Conservation (phyloP, 495 filamentous ascomycete species). For the Hyaloscypha variabilis region DNA sequence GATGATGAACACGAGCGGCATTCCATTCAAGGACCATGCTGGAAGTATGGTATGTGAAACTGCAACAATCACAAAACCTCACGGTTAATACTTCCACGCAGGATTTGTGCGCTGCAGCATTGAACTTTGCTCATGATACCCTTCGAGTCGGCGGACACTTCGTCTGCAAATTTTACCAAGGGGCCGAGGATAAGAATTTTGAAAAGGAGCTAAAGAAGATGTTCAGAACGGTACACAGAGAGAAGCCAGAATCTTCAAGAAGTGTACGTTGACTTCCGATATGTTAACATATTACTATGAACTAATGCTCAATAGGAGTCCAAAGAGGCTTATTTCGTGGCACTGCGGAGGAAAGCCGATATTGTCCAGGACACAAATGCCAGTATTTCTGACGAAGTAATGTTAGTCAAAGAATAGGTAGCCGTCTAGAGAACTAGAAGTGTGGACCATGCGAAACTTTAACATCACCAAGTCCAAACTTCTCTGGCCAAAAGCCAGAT, state of each 20-base stretch:
- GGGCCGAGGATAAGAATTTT: conserved; percentile 76
- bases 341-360: conserved; percentile 58
- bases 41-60: conserved; percentile 84
- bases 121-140: conserved; percentile 81
- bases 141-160: conserved; percentile 84
- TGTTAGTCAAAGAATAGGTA: neutral
- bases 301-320: conserved; percentile 68
- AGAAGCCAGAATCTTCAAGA: conserved; percentile 90
- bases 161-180: conserved; percentile 97
- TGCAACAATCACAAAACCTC: neutral
- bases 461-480: no score
- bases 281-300: neutral
- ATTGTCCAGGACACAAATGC: conserved; percentile 17
- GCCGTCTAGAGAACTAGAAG: neutral
- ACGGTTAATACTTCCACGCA: conserved; percentile 36
- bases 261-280: conserved; percentile 57
- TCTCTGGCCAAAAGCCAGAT: no score
- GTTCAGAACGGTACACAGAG: conserved; percentile 77
- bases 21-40: conserved; percentile 82
- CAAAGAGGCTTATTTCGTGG: conserved; percentile 85
- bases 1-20: conserved; percentile 99
- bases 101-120: conserved; percentile 87
- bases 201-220: conserved; percentile 71
- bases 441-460: no score
- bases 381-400: no score